Conservation (phyloP, 176 grass and related monocot species). For the Aegilops bicornis region DNA sequence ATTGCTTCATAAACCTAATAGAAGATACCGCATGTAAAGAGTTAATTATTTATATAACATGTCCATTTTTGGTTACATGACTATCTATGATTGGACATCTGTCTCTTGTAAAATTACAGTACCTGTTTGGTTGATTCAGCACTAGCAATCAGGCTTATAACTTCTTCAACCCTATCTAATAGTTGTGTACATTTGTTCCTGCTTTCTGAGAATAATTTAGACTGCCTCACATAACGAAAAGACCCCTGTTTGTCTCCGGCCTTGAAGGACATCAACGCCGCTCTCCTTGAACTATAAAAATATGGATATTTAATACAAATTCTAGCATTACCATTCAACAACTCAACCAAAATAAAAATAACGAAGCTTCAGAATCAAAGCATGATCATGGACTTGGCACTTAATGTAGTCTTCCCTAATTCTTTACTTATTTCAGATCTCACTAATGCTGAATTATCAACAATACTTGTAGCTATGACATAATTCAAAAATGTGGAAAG, state of each 20-base stretch:
- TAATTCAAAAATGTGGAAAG: constrained; percentile 14
- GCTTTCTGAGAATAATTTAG: constrained; percentile 70
- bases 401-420: constrained; percentile 10
- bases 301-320: constrained; percentile 13
- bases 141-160: constrained; percentile 59
- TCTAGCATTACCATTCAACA: background rate
- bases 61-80: background rate
- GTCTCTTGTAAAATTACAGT: constrained; percentile 1
- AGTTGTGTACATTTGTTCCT: constrained; percentile 50
- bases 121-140: constrained; percentile 87
- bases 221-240: constrained; percentile 55
- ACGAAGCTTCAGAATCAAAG: background rate
- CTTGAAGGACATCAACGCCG: constrained; percentile 63
- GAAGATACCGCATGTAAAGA: constrained; percentile 15
- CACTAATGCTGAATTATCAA: background rate
- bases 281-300: constrained; percentile 64
- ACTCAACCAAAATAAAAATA: background rate
- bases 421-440: constrained; percentile 1
- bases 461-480: background rate
- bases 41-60: background rate
- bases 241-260: constrained; percentile 66
- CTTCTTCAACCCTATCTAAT: constrained; percentile 73
- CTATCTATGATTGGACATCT: background rate
- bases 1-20: constrained; percentile 89
- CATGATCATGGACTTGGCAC: background rate